Conservation (phyloP, 306 rosid species). For the Parietaria judaica region DNA sequence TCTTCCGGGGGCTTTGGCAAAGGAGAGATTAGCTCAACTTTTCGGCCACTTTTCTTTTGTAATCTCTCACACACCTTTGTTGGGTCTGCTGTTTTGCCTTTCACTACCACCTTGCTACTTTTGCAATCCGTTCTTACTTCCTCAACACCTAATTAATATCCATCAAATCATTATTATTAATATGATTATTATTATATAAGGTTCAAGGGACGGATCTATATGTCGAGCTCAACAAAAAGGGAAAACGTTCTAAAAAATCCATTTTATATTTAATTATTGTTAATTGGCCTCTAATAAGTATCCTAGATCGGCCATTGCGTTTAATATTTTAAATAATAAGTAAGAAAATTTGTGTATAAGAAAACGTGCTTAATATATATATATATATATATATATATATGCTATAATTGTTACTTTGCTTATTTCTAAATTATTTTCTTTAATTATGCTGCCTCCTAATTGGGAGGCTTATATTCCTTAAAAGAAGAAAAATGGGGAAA, state of each 20-base stretch:
- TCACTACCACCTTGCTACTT: constrained; percentile 67
- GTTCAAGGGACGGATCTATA: no score
- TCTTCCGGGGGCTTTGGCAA: constrained; percentile 69
- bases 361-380: no score
- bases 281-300: no score
- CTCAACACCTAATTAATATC: constrained; percentile 59
- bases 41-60: constrained; percentile 83
- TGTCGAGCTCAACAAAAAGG: no score
- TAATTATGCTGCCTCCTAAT: not conserved
- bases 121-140: constrained; percentile 69
- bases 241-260: no score
- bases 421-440: not conserved
- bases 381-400: no score
- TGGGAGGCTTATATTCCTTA: not conserved
- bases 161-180: not conserved
- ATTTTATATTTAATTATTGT: no score
- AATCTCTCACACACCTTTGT: constrained; percentile 72
- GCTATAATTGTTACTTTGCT: no score
- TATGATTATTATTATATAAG: no score
- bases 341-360: no score
- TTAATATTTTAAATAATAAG: no score
- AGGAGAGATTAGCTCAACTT: constrained; percentile 82
- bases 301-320: no score
- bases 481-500: not conserved
- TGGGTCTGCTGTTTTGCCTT: constrained; percentile 88